Conservation (phyloP, 2,329 filamentous ascomycete species). For the Leptographium radiaticola region DNA sequence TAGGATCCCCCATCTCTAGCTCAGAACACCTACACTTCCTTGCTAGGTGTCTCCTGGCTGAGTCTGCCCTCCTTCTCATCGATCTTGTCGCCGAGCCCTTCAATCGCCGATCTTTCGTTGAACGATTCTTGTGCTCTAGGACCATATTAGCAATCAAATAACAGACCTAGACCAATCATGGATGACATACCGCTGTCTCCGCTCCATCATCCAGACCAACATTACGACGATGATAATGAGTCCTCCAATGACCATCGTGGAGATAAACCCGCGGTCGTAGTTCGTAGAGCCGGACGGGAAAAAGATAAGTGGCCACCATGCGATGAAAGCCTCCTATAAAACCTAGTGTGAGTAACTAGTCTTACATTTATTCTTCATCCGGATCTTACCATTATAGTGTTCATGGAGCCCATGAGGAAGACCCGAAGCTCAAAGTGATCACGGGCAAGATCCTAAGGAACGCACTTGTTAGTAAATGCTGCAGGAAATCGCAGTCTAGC, state of each 20-base stretch:
- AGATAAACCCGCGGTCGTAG: neutral
- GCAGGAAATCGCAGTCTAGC: too few species aligned
- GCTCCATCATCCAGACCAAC: neutral
- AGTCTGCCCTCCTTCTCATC: neutral
- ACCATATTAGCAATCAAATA: neutral
- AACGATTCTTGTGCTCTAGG: neutral
- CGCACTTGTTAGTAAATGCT: too few species aligned
- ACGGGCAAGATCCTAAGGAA: neutral
- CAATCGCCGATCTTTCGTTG: neutral
- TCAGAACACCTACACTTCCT: neutral
- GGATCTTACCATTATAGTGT: neutral
- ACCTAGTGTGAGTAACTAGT: neutral
- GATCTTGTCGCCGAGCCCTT: neutral
- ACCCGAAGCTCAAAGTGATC: neutral
- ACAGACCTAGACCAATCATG: neutral
- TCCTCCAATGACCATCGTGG: neutral
- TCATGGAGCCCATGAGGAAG: neutral
- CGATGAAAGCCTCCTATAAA: neutral
- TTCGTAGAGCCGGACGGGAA: neutral
- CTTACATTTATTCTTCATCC: too few species aligned
- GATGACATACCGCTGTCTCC: neutral
- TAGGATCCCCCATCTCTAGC: too few species aligned
- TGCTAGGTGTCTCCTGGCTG: neutral
- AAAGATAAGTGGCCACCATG: neutral
- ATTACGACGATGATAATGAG: neutral